Evolutionary conservation across 2,329 filamentous ascomycete genomes (phyloP).

Genomic region (Trichophyton benhamiae): DNA sequence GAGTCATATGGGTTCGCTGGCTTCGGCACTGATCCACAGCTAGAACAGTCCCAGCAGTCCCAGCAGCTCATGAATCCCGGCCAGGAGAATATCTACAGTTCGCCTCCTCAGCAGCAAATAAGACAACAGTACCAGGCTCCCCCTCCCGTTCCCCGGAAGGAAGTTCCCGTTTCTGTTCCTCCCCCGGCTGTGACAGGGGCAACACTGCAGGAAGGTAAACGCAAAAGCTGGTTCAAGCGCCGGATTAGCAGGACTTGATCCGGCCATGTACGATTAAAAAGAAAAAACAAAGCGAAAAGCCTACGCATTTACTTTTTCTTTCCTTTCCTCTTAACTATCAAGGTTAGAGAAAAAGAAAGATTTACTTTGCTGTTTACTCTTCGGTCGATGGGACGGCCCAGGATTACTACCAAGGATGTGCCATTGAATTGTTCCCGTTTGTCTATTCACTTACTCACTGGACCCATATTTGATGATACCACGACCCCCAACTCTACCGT

Average conservation of each 20-base stretch:
- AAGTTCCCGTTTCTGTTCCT: constrained; percentile 6
- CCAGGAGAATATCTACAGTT: neutral
- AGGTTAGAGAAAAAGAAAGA: neutral
- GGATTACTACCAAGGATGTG: neutral
- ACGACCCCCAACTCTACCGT: neutral
- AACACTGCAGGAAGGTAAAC: constrained; percentile 46
- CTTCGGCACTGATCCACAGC: constrained; percentile 34
- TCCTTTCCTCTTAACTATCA: neutral
- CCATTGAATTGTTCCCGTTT: neutral
- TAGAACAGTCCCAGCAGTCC: constrained; percentile 18
- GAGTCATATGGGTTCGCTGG: constrained; percentile 55
- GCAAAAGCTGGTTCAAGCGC: constrained; percentile 79
- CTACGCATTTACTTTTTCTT: no score
- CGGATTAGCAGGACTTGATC: constrained; percentile 2
- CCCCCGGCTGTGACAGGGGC: constrained; percentile 7
- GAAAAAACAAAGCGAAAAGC: no score
- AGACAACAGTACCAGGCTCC: constrained; percentile 4
- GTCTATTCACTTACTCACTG: neutral
- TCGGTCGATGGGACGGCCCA: neutral
- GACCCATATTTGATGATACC: constrained; percentile 3
- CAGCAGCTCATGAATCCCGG: no score
- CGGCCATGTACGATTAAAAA: neutral
- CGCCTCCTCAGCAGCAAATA: neutral
- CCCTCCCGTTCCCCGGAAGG: constrained; percentile 14
- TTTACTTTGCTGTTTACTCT: no score